Conservation (phyloP, 1,139 yeast species). For the Taiozyma sp. region DNA sequence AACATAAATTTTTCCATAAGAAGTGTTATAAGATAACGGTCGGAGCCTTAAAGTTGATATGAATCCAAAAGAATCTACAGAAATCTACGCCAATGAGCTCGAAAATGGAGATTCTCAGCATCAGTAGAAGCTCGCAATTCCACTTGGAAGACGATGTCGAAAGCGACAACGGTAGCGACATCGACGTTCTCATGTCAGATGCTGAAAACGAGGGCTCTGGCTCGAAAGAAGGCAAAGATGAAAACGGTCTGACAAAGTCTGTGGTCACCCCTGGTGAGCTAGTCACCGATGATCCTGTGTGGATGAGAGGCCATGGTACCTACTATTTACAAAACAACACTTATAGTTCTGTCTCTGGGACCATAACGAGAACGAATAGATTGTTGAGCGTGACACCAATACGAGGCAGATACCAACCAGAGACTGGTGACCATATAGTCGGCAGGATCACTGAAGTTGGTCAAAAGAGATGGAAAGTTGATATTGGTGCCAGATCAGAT, state of each 20-base stretch:
- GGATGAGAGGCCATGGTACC: constrained; percentile 99
- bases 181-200: constrained; percentile 13
- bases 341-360: constrained; percentile 91
- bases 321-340: constrained; percentile 67
- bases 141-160: constrained; percentile 10
- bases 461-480: constrained; percentile 93
- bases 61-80: neutral
- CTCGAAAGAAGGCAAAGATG: constrained; percentile 9
- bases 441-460: constrained; percentile 96
- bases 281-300: constrained; percentile 89
- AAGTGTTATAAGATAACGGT: neutral
- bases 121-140: constrained; percentile 16
- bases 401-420: constrained; percentile 85
- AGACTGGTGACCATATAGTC: constrained; percentile 93
- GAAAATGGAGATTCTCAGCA: constrained; percentile 18
- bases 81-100: neutral
- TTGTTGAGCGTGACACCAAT: constrained; percentile 82
- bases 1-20: neutral
- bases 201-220: constrained; percentile 3
- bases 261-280: constrained; percentile 96
- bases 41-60: neutral
- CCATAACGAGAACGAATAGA: constrained; percentile 80
- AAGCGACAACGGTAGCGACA: constrained; percentile 10
- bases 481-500: constrained; percentile 89
- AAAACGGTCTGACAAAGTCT: constrained; percentile 23